A percentile compares a stretch with the other conserved stretches of the same genome.
These are phyloP conservation scores for Euclidium syriacum DNA, from an alignment of 345 rosid species.

Conservation along the genomic window DNA sequence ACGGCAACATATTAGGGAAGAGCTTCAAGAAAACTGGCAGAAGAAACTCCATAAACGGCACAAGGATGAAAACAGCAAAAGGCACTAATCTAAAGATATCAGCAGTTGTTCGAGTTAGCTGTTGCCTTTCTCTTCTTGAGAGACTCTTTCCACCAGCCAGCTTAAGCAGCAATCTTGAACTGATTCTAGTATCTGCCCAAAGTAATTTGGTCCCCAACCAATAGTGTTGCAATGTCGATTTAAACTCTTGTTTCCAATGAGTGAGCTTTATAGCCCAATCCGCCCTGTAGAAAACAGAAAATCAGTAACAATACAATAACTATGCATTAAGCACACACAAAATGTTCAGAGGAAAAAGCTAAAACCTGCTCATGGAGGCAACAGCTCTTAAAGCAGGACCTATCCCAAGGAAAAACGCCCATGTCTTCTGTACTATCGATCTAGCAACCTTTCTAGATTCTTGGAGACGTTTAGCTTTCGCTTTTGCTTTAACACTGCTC, in stretches of 20 bases:
- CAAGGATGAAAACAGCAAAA: conserved; percentile 67
- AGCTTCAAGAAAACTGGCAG: conserved; percentile 66
- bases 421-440: conserved; percentile 37
- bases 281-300: conserved; percentile 41
- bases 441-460: conserved; percentile 43
- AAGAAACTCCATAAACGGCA: conserved; percentile 75
- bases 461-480: conserved; percentile 52
- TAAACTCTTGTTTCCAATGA: conserved; percentile 60
- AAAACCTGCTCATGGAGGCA: conserved; percentile 85
- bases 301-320: background rate
- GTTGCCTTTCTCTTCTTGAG: conserved; percentile 86
- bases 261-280: conserved; percentile 62
- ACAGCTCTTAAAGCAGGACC: conserved; percentile 69
- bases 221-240: conserved; percentile 61
- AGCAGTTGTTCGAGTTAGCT: conserved; percentile 87
- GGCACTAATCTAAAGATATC: conserved; percentile 89
- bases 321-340: conserved; percentile 1
- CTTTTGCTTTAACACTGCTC: conserved; percentile 60
- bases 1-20: conserved; percentile 77
- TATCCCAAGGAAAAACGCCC: conserved; percentile 45
- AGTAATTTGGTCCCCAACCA: conserved; percentile 66
- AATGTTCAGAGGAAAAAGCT: conserved; percentile 8
- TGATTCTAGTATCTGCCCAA: conserved; percentile 65
- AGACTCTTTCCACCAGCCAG: conserved; percentile 68
- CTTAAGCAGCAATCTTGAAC: conserved; percentile 60